Percentiles rank a stretch among this genome's conserved stretches.
Conservation (phyloP, 805 yeast species). For the Candida alai region DNA sequence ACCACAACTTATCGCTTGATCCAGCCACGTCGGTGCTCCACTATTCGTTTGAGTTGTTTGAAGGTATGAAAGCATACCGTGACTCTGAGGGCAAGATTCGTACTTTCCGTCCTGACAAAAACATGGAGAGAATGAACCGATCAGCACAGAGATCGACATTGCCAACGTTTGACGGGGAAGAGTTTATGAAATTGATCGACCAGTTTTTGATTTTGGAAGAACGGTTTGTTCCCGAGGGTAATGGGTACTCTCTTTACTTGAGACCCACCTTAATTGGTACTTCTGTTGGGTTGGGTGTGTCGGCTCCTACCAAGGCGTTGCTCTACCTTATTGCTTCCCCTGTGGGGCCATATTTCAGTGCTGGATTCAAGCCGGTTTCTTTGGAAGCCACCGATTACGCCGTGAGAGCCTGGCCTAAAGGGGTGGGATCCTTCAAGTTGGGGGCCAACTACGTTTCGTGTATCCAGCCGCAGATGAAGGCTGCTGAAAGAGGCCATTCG, state of each 20-base stretch:
- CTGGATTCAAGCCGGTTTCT: constrained; percentile 93
- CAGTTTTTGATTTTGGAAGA: constrained; percentile 72
- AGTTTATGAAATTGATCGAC: constrained; percentile 70
- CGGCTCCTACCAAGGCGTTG: constrained; percentile 75
- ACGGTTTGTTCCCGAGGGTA: constrained; percentile 75
- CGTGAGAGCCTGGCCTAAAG: constrained; percentile 99
- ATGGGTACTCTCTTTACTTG: constrained; percentile 87
- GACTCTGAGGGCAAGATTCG: constrained; percentile 61
- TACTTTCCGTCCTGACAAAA: constrained; percentile 86
- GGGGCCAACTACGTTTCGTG: constrained; percentile 99
- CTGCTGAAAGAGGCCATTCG: constrained; percentile 88
- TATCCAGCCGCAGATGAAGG: constrained; percentile 83
- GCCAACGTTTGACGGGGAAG: constrained; percentile 80
- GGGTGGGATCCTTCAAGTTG: constrained; percentile 91
- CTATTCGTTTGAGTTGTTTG: constrained; percentile 92
- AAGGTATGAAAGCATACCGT: constrained; percentile 90
- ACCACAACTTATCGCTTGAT: constrained; percentile 69
- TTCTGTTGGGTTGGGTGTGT: constrained; percentile 81
- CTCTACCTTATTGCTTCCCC: constrained; percentile 89
- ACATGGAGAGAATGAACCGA: constrained; percentile 86
- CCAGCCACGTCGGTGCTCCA: constrained; percentile 92
- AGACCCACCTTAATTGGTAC: constrained; percentile 97
- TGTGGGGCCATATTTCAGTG: constrained; percentile 87
- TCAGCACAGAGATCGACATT: constrained; percentile 87
- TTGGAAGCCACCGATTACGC: constrained; percentile 95